Evolutionary conservation across 805 yeast genomes (phyloP), one percentile per base, ranked within the genome.

Genomic region (Barnettozyma sucrosica): DNA sequence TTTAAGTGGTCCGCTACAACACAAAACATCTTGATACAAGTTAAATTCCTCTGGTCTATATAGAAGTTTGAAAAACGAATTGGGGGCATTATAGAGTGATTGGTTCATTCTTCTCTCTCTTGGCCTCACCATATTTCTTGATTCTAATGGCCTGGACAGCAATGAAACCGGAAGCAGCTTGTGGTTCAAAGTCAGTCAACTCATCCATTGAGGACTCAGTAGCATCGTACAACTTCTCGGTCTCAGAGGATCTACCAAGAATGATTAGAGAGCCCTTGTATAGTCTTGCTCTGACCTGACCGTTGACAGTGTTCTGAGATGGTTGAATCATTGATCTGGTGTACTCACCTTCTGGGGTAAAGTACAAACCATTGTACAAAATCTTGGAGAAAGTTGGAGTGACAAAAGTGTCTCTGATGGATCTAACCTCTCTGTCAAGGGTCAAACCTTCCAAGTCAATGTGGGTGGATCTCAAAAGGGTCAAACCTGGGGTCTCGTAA

Each of bases 191-290:
- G 51, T 97, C 99, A 50, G 97, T 89, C 64, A 93, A 82, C 74
- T 93, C 99, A 71, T 93, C 99, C 99, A 93, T 93, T 11, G 98
- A 92, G 14, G 97, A 90, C 71, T 92, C 97, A 47, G 97, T 89
- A 55, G 96, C 96, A 68, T 93, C 97, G 71, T 93, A 93, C 59
- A 93, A 80, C 74, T 89, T 92, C 75, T 93, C 99, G 52, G 98
- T 89, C 55, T 84, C 84, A 23, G 97, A 89, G 53, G 83, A 89
- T 79, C 99, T 89, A 67, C 99, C 99, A 65, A 90, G 79, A 57
- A 92, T 80, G 49, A 75, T 72, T 57, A 89, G 70, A 54, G 81
- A 74, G 59, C 99, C 99, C 79, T 93, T 93, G 83, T 92, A 93
- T 56, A 85, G 82, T 65, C 89, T 79, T 54, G 90, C 84, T 77